Evolutionary conservation across 257 asterid species (phyloP).

Genomic region (Solanum okadae): DNA sequence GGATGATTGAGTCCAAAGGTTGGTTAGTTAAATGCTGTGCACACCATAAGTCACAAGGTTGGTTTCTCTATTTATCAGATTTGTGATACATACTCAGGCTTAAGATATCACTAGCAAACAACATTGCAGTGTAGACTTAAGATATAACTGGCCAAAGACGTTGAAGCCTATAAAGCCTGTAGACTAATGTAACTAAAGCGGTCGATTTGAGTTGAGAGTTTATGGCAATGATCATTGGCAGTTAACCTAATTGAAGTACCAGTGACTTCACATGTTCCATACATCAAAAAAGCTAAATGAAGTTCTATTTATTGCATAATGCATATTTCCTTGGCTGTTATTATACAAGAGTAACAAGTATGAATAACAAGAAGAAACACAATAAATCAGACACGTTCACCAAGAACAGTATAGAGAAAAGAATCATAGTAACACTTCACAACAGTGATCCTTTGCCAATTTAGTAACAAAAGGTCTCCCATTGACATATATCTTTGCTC

Average conservation of each 20-base stretch:
- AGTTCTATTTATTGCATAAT: not conserved
- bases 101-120: not conserved
- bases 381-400: not conserved
- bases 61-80: not conserved
- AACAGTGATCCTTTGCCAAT: not conserved
- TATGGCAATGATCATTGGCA: not conserved
- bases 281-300: not conserved
- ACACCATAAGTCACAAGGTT: not conserved
- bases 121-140: not conserved
- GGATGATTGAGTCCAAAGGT: not conserved
- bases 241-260: not conserved
- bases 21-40: not conserved
- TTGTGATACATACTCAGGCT: not conserved
- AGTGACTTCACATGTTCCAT: not conserved
- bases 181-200: not conserved
- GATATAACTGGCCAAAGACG: not conserved
- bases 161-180: not conserved
- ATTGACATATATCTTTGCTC: not conserved
- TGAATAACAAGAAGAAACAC: not conserved
- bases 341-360: not conserved
- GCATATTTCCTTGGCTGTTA: not conserved
- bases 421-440: not conserved
- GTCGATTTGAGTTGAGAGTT: not conserved
- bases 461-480: not conserved
- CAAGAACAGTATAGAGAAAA: not conserved